Evolutionary conservation across 495 filamentous ascomycete species (phyloP), one percentile per base, ranked within the genome.

Genomic region (Lophiotrema nucula): DNA sequence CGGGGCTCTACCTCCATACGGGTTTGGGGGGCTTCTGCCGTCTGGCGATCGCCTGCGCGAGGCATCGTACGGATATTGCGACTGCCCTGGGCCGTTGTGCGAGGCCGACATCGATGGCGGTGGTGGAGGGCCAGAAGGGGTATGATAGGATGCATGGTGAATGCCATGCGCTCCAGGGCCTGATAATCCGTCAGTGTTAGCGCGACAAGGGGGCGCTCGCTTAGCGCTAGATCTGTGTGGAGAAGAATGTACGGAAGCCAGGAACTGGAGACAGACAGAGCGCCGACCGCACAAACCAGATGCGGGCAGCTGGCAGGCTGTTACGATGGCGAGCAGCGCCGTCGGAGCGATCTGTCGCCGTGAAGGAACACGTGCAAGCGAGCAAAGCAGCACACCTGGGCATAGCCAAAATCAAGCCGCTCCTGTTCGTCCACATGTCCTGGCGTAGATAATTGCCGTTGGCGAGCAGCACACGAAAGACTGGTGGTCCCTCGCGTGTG

Each of bases 11-110:
- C 69, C 69, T 59, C 58, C 58, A 42, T 65, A 69, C 39, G 27
- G 57, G 60, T 63, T 60, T 21, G 69, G 62, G 0, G 69, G 58
- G 42, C 67, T 70, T 12, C 59, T 67, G 39, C 69, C 69, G 21
- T 70, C 66, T 2, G 71, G 63, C 4, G 72, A 73, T 4, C 60
- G 50, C 25, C 67, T 48, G n/a, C 72, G 62, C 18, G 64, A 35
- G 21, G 60, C 23, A 50, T 71, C 72, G 53, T 67, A 71, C 39
- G 50, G 59, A 31, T 66, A 65, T 26, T 65, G 45, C 58, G 68
- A 53, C 35, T 39, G 65, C 47, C 26, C 62, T 16, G 63, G 12
- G 15, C 53, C 8, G 64, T 48, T 59, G 47, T 60, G 56, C 26
- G 52, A 57, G 53, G 56, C n/a, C 16, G 23, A 53, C 56, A 66